These are phyloP conservation scores for Neotropicomus parvogracilis DNA, from an alignment of 1,284 basidiomycete genomes.

Conservation along the genomic window DNA sequence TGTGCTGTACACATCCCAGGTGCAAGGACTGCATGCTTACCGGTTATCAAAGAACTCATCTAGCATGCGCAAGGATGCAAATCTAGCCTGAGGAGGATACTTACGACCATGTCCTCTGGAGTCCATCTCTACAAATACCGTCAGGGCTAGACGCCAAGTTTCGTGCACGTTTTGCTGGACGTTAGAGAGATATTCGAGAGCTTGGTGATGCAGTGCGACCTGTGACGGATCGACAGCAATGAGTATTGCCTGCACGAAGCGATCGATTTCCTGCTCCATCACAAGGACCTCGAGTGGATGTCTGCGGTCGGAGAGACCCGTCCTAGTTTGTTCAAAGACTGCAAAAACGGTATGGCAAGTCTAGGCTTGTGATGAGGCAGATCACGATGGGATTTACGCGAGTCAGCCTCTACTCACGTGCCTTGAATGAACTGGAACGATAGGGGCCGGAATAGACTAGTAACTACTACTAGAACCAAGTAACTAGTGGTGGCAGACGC, in stretches of 20 bases:
- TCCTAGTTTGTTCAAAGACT: conserved; percentile 16
- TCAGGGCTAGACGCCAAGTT: conserved; percentile 77
- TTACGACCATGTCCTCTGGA: conserved; percentile 53
- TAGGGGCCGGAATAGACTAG: too few species aligned
- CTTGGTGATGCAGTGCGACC: conserved; percentile 68
- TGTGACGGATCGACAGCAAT: conserved; percentile 80
- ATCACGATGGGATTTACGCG: not conserved
- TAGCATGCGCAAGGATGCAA: conserved; percentile 82
- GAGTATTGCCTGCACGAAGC: conserved; percentile 77
- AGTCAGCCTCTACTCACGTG: conserved; percentile 29
- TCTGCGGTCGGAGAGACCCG: conserved; percentile 15
- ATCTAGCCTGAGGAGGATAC: conserved; percentile 72
- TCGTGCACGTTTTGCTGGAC: conserved; percentile 73
- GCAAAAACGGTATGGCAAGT: too few species aligned
- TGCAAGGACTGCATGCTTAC: conserved; percentile 48
- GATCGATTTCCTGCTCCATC: conserved; percentile 74
- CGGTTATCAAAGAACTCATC: conserved; percentile 84
- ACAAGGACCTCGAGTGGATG: not conserved
- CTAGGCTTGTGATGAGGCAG: not conserved
- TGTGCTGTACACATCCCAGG: not conserved
- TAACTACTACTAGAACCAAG: too few species aligned
- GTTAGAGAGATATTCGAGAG: conserved; percentile 74
- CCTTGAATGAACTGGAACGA: conserved; percentile 10
- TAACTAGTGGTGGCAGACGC: too few species aligned
- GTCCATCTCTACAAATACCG: conserved; percentile 64